phyloP scores from a whole-genome alignment of 1,284 basidiomycete species.

The Pseudozyma thailandica region DNA sequence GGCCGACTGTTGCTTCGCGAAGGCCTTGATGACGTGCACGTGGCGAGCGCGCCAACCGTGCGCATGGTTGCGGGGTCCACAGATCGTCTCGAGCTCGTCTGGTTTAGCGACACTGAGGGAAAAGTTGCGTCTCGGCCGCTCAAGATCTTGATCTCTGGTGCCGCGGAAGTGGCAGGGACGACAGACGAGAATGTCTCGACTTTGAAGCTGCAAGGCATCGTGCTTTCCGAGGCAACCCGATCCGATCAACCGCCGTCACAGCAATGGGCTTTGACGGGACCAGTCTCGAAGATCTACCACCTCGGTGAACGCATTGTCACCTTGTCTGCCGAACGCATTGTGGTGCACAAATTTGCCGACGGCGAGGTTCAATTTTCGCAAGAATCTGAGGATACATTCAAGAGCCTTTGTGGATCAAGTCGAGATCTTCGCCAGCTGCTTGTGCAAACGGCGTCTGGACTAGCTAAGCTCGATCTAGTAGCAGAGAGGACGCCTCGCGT shows the following conservation, averaged over 20 bases:
- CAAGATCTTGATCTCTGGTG: neutral
- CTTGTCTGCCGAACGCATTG: constrained; percentile 1
- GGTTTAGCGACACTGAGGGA: constrained; percentile 17
- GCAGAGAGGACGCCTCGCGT: neutral
- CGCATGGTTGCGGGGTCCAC: neutral
- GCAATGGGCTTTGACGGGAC: constrained; percentile 6
- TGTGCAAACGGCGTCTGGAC: constrained; percentile 10
- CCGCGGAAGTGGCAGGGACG: neutral
- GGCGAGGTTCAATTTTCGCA: constrained; percentile 9
- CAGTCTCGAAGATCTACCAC: constrained; percentile 5
- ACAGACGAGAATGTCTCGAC: neutral
- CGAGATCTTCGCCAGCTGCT: constrained; percentile 18
- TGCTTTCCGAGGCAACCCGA: neutral
- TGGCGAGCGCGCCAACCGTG: constrained; percentile 8
- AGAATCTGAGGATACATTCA: constrained; percentile 5
- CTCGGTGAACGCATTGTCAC: constrained; percentile 4
- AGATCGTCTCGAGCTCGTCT: constrained; percentile 20
- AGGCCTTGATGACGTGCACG: constrained; percentile 17
- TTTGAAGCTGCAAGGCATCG: constrained; percentile 5
- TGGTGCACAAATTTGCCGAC: neutral
- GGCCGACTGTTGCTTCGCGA: constrained; percentile 31
- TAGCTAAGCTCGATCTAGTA: constrained; percentile 10
- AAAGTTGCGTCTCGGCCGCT: constrained; percentile 17
- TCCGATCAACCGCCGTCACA: neutral
- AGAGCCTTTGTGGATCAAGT: constrained; percentile 17